phyloP scores from a whole-genome alignment of 83 land plant species.

The Larix sibirica region DNA sequence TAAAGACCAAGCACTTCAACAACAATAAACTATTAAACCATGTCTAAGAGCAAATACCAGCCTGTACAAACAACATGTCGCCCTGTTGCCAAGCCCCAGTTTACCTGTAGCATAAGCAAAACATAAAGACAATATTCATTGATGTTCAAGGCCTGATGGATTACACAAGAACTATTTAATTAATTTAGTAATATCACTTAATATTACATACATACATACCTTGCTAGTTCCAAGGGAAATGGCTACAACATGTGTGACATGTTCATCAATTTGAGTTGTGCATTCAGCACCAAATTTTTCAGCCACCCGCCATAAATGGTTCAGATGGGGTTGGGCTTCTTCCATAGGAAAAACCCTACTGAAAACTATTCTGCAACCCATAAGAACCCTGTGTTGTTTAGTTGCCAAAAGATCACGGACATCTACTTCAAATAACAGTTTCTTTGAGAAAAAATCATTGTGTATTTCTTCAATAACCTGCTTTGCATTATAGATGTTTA shows the following conservation, averaged over 20 bases:
- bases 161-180: too few species aligned
- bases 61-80: conserved; percentile 92
- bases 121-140: too few species aligned
- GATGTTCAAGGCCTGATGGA: too few species aligned
- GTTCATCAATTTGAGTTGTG: conserved; percentile 83
- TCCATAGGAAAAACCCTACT: conserved; percentile 95
- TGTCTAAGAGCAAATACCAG: conserved; percentile 60
- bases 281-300: conserved; percentile 98
- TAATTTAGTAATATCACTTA: too few species aligned
- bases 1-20: too few species aligned
- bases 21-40: too few species aligned
- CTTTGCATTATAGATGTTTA: too few species aligned
- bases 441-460: conserved; percentile 69
- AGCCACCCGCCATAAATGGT: conserved; percentile 95
- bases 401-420: conserved; percentile 82
- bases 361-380: conserved; percentile 89
- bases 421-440: conserved; percentile 72
- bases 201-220: conserved; percentile 38
- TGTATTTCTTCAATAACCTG: conserved; percentile 97
- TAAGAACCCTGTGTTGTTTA: conserved; percentile 75
- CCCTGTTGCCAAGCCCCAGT: conserved; percentile 94
- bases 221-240: conserved; percentile 95
- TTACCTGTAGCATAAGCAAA: conserved; percentile 60
- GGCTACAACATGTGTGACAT: conserved; percentile 98
- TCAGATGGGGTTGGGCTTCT: conserved; percentile 91